Base-by-base conservation (phyloP, 2,329 filamentous ascomycete species). In the Cladophialophora exuberans region DNA sequence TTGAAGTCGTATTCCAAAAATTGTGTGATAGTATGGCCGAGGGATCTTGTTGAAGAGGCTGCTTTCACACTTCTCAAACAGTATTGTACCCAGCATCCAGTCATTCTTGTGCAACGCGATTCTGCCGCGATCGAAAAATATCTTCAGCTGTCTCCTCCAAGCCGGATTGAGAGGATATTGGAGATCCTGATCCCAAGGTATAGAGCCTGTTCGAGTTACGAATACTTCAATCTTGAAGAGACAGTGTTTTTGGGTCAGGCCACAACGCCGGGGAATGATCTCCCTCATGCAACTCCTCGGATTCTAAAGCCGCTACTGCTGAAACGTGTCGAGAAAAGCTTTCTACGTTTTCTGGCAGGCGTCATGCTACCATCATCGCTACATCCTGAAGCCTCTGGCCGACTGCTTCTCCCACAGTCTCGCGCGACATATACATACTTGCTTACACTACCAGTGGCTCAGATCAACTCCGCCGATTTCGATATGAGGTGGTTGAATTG, bases 241-340 rank as follows among this genome's bases (percentile, higher is more conserved):
- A 39, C 36, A 35, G 9, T 35, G 31, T 39, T 15, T 10, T 39
- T 15, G 36, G 18, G 36, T 18, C 36, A 20, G 36, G 36, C 4
- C 18, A 15, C 4, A 39, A 39, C 18, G 36, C n/a, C 18, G 13
- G 13, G 10, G 36, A 15, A 15, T 18, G 36, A 39, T 15, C 36
- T 39, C 36, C 31, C 31, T 35, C 31, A 35, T 35, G 31, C 31
- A 35, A 39, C 13, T 15, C 13, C n/a, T 39, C 36, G 18, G n/a
- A 39, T 15, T 17, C 36, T 20, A 20, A 3, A 20, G n/a, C 18
- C 36, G 18, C 36, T 39, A 17, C 36, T 15, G n/a, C 36, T 39
- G 36, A 39, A 39, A 39, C 36, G 18, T 39, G n/a, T 39, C 36
- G 36, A 39, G 18, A 39, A 39, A 20, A 20, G n/a, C n/a, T 39